phyloP scores from a whole-genome alignment of 352 stramenopile species.

The Pythium phragmiticola region DNA sequence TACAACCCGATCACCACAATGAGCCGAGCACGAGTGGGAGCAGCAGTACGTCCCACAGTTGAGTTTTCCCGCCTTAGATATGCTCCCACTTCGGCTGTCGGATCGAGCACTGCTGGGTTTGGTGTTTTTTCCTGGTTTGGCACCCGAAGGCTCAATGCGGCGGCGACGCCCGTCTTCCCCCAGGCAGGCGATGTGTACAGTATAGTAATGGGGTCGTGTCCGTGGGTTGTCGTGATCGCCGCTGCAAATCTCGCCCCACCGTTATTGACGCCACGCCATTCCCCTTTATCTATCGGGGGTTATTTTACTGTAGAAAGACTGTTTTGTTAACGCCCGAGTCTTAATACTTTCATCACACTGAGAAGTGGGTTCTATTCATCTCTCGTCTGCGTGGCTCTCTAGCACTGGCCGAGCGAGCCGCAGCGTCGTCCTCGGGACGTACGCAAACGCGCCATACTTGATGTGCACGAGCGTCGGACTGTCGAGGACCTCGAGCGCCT shows the following conservation, averaged over 20 bases:
- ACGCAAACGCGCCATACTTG: slow-evolving; percentile 60
- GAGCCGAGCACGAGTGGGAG: slow-evolving; percentile 22
- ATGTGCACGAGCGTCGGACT: slow-evolving; percentile 44
- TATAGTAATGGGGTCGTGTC: too few species aligned
- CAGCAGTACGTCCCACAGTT: slow-evolving; percentile 2
- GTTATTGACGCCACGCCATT: too few species aligned
- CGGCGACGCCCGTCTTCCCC: too few species aligned
- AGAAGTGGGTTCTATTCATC: not conserved
- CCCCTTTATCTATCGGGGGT: too few species aligned
- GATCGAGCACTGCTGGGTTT: too few species aligned
- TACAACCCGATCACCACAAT: slow-evolving; percentile 70
- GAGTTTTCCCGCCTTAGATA: not conserved
- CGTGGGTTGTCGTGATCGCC: too few species aligned
- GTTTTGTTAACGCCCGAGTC: too few species aligned
- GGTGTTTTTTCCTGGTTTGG: too few species aligned
- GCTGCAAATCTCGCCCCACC: too few species aligned
- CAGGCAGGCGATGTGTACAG: too few species aligned
- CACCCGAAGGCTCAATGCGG: too few species aligned
- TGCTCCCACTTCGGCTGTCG: not conserved
- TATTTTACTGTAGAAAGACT: too few species aligned
- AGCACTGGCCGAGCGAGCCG: not conserved
- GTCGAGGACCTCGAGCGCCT: slow-evolving; percentile 48
- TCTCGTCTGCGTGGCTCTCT: not conserved
- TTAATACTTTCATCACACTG: not conserved
- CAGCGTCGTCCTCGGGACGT: slow-evolving; percentile 33